Conservation (phyloP, 192 early-diverging fungal species). For the Backusella tarrabulga region DNA sequence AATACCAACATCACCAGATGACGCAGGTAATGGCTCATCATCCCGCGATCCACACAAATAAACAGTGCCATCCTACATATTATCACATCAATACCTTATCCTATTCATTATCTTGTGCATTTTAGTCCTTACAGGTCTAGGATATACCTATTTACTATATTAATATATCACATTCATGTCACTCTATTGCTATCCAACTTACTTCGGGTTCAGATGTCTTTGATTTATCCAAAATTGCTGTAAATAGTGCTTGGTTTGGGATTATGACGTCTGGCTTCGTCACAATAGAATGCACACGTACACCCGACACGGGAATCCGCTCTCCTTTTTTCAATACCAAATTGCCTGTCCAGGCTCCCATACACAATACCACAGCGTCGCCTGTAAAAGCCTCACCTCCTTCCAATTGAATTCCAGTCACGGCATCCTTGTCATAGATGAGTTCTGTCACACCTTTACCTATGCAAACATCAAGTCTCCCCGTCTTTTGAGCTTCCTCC, state of each 20-base stretch:
- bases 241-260: slow-evolving; percentile 39
- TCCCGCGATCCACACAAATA: slow-evolving; percentile 44
- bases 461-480: slow-evolving; percentile 21
- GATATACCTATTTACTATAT: background rate
- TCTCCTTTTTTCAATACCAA: slow-evolving; percentile 17
- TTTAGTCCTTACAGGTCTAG: background rate
- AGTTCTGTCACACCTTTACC: slow-evolving; percentile 22
- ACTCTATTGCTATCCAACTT: background rate
- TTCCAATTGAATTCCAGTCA: slow-evolving; percentile 30
- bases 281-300: slow-evolving; percentile 42
- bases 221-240: slow-evolving; percentile 22
- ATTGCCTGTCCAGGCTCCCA: slow-evolving; percentile 45
- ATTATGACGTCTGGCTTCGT: slow-evolving; percentile 15
- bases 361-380: slow-evolving; percentile 39
- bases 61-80: slow-evolving; percentile 39
- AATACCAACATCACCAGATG: slow-evolving; percentile 23
- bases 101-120: background rate
- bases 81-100: too few relatives aligned
- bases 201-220: slow-evolving; percentile 40
- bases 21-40: slow-evolving; percentile 27
- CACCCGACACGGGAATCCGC: slow-evolving; percentile 32
- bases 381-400: slow-evolving; percentile 23
- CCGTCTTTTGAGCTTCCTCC: slow-evolving; percentile 29
- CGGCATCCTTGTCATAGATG: background rate
- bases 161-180: background rate